phyloP scores from a whole-genome alignment of 768 basidiomycete genomes.

The Tulasnella sp. region DNA sequence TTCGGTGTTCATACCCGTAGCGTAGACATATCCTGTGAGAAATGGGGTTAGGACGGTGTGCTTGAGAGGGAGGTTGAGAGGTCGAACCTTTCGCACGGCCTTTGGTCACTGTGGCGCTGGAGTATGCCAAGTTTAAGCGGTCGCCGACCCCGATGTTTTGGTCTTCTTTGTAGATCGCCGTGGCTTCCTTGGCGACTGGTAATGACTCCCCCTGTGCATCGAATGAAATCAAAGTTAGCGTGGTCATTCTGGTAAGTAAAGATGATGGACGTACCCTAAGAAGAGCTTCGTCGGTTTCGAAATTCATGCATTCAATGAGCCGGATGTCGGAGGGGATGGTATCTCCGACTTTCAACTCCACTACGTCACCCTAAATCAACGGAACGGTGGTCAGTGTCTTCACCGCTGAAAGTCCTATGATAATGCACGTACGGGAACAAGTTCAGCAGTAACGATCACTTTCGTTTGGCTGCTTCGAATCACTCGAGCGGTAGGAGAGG shows the following conservation, averaged over 20 bases:
- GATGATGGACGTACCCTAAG: constrained; percentile 34
- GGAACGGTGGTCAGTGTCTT: too few species aligned
- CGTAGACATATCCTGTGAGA: constrained; percentile 23
- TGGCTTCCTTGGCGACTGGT: constrained; percentile 38
- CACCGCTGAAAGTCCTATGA: too few species aligned
- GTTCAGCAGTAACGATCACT: constrained; percentile 32
- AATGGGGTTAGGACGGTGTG: background rate
- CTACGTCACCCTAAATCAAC: constrained; percentile 51
- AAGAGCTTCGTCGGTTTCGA: constrained; percentile 50
- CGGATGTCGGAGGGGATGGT: constrained; percentile 38
- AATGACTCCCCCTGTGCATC: constrained; percentile 35
- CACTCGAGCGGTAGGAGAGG: constrained; percentile 36
- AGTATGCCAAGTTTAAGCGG: constrained; percentile 26
- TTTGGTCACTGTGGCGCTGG: constrained; percentile 32
- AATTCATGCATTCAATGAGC: constrained; percentile 40
- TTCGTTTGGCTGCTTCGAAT: constrained; percentile 32
- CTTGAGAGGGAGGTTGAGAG: background rate
- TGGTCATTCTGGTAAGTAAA: background rate
- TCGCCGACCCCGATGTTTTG: constrained; percentile 11
- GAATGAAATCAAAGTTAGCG: constrained; percentile 29
- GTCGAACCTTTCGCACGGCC: constrained; percentile 27
- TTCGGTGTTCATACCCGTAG: constrained; percentile 29
- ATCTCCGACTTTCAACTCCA: constrained; percentile 50
- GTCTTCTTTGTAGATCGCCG: constrained; percentile 31
- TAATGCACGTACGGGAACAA: constrained; percentile 27